Conservation (phyloP, 2,329 filamentous ascomycete genomes). For the Malbranchea zuffiana region DNA sequence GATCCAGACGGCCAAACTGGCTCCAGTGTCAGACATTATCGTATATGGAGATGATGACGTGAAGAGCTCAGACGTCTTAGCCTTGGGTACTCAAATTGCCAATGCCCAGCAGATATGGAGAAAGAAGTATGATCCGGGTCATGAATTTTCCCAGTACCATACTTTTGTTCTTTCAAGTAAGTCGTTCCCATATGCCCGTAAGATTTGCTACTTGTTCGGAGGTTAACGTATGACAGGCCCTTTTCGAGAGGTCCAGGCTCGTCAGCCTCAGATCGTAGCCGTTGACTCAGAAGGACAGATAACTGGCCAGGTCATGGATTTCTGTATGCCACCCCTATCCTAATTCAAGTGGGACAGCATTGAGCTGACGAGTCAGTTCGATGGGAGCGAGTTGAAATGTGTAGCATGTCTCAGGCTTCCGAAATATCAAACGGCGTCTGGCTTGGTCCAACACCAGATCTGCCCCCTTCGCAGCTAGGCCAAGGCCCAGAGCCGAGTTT, state of each 20-base stretch:
- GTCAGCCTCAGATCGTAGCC: conserved; percentile 60
- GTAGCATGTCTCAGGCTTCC: conserved; percentile 76
- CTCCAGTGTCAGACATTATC: conserved; percentile 80
- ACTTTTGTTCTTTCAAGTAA: conserved; percentile 64
- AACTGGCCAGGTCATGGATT: conserved; percentile 73
- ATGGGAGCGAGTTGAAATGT: conserved; percentile 87
- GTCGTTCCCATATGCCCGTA: conserved; percentile 18
- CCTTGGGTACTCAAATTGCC: conserved; percentile 54
- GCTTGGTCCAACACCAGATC: conserved; percentile 68
- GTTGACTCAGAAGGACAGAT: conserved; percentile 59
- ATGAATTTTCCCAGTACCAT: conserved; percentile 58
- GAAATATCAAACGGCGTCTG: conserved; percentile 86
- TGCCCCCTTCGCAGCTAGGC: conserved; percentile 23
- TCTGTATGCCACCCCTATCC: conserved; percentile 43
- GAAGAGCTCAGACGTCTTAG: conserved; percentile 52
- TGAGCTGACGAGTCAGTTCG: conserved; percentile 41
- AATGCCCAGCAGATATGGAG: conserved; percentile 68
- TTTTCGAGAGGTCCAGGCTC: conserved; percentile 61
- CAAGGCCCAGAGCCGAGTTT: conserved; percentile 49
- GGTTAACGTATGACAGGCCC: conserved; percentile 36
- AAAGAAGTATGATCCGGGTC: conserved; percentile 48
- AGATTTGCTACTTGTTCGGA: conserved; percentile 5
- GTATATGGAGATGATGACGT: conserved; percentile 70
- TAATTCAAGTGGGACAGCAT: not conserved
- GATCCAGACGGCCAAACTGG: conserved; percentile 82